These are phyloP conservation scores for Dovyalis caffra DNA, from an alignment of 345 rosid species.

Conservation along the genomic window DNA sequence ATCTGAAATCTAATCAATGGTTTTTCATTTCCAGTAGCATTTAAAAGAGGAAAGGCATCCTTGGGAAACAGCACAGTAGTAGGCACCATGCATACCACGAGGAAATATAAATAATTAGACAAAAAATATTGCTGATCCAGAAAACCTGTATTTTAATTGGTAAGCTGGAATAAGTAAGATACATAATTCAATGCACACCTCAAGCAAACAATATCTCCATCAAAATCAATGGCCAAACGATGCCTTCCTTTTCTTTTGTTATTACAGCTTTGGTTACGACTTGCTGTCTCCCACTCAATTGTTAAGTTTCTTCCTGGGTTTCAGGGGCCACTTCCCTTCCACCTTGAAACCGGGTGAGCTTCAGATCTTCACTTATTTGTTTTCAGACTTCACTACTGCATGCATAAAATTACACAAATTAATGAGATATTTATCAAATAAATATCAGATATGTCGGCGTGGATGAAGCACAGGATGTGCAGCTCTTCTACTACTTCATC, in stretches of 20 bases:
- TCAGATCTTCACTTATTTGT: background rate
- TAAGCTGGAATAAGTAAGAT: no score
- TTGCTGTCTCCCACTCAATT: background rate
- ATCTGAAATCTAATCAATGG: no score
- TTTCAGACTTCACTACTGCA: background rate
- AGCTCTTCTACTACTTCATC: conserved; percentile 28
- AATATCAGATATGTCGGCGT: conserved; percentile 22
- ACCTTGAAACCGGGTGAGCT: conserved; percentile 27
- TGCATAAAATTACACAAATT: no score
- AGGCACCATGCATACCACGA: no score
- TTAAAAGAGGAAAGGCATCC: no score
- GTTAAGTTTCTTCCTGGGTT: conserved; percentile 26
- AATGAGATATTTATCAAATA: background rate
- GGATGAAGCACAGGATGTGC: conserved; percentile 26
- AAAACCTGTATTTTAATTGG: no score
- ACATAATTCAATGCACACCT: no score
- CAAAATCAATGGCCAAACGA: background rate
- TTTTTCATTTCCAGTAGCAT: no score
- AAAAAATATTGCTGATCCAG: no score
- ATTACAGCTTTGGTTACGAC: background rate
- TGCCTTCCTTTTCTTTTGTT: background rate
- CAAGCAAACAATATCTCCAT: no score
- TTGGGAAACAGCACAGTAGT: no score
- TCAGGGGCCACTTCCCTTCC: conserved; percentile 24
- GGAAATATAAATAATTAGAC: no score